Evolutionary conservation across 257 asterid genomes (phyloP).

Genomic region (Solanum raphanifolium): DNA sequence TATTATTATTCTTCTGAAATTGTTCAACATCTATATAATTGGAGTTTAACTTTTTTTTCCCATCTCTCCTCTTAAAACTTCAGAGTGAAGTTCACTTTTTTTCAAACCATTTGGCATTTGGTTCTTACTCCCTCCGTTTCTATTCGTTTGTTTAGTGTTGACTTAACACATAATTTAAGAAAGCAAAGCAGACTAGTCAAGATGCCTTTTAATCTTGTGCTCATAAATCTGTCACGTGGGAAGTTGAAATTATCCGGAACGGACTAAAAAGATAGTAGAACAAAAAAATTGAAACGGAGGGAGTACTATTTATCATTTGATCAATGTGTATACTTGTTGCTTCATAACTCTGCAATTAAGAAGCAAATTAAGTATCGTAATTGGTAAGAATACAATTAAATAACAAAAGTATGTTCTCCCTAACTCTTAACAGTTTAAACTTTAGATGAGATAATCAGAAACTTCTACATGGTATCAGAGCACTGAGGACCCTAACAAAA

Average conservation of each 20-base stretch:
- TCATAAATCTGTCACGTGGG: too few species aligned
- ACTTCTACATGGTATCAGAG: too few species aligned
- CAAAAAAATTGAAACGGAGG: too few species aligned
- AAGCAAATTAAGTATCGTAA: not conserved
- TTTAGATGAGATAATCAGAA: not conserved
- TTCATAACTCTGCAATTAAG: not conserved
- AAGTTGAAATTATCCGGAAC: too few species aligned
- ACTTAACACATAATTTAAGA: not conserved
- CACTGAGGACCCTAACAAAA: not conserved
- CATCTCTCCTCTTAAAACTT: not conserved
- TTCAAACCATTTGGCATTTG: not conserved
- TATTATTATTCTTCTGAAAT: too few species aligned
- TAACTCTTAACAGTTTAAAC: not conserved
- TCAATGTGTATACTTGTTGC: not conserved
- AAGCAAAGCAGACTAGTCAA: not conserved
- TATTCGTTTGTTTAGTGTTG: not conserved
- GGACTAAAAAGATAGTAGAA: not conserved
- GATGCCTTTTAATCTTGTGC: not conserved
- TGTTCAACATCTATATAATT: not conserved
- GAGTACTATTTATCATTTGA: not conserved
- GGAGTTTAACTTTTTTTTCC: not conserved
- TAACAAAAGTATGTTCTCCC: too few species aligned
- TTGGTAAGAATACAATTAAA: not conserved
- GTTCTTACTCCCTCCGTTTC: not conserved
- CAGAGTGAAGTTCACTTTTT: not conserved